Conservation (phyloP, 495 filamentous ascomycete genomes). For the Daldinia concentrica region DNA sequence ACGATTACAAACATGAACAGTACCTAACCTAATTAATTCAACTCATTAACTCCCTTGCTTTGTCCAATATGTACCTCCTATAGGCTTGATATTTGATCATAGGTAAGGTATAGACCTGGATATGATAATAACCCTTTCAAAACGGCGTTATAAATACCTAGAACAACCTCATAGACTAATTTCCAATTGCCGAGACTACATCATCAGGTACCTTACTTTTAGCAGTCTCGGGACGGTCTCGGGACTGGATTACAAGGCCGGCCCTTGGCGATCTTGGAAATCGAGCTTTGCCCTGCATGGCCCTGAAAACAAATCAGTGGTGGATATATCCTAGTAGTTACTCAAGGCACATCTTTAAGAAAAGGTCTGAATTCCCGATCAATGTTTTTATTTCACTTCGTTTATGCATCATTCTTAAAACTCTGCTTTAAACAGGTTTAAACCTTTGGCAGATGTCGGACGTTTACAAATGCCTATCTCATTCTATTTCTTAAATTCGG, state of each 20-base stretch:
- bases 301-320: not conserved
- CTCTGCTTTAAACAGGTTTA: not conserved
- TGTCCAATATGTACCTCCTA: too few species aligned
- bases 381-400: not conserved
- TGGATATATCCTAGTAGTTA: slow-evolving; percentile 5
- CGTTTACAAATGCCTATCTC: not conserved
- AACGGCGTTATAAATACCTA: not conserved
- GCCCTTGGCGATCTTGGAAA: slow-evolving; percentile 28
- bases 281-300: slow-evolving; percentile 6
- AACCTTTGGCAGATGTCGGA: not conserved
- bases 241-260: slow-evolving; percentile 8
- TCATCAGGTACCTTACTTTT: not conserved
- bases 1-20: too few species aligned
- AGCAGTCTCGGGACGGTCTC: not conserved
- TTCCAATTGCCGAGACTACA: not conserved
- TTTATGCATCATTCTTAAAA: not conserved
- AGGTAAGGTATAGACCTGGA: not conserved
- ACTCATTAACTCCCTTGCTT: too few species aligned
- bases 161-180: not conserved
- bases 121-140: not conserved
- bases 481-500: not conserved
- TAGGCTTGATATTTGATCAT: too few species aligned
- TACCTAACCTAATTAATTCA: too few species aligned
- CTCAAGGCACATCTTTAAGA: not conserved
- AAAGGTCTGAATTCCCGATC: not conserved